Base-by-base conservation (phyloP, 257 asterid genomes). In the Solanum lycopersicoides region DNA sequence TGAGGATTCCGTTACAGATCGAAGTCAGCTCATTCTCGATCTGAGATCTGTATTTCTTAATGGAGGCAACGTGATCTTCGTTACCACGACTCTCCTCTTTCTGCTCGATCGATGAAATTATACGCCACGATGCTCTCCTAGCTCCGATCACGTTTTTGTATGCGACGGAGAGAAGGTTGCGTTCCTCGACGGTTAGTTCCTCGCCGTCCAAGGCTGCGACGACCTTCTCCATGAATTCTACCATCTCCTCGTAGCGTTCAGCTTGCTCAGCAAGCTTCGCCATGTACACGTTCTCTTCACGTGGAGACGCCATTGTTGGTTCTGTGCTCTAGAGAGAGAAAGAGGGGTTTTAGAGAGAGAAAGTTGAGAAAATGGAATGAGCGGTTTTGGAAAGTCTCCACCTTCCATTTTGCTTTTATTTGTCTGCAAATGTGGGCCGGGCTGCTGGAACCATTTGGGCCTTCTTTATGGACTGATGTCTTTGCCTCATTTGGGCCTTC, bases 201-300 rank as follows among this genome's bases (percentile, higher is more conserved):
- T 85, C 87, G 42, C 60, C 83, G 30, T 68, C 65, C 39, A 71
- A 71, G 28, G 68, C 44, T 0, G 42, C 65, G 34, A 74, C 87
- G 2, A 85, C 87, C 34, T 85, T 85, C 35, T 85, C 87, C 87
- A 85, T 85, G 71, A 85, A 85, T 15, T 85, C 87, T 9, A 85
- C 87, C 87, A 85, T 85, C 35, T 85, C 87, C 8, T 85, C 87
- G 5, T 85, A 85, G n/a, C 87, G 77, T 34, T 85, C 87, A 9
- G 87, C 87, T 37, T 85, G 87, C 37, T 85, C 87, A 16, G 87
- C 87, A 8, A 85, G 71, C 69, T 85, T 85, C 15, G 87, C 87
- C 83, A 85, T 32, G 87, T 85, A 85, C 9, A 85, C 87, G n/a
- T 85, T 69, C 47, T 85, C 87, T n/a, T 85, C 87, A 4, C 87